Evolutionary conservation across 176 grass and related monocot species (phyloP), one percentile per base, ranked within the genome.

Genomic region (Hsuehochloa calcarea): DNA sequence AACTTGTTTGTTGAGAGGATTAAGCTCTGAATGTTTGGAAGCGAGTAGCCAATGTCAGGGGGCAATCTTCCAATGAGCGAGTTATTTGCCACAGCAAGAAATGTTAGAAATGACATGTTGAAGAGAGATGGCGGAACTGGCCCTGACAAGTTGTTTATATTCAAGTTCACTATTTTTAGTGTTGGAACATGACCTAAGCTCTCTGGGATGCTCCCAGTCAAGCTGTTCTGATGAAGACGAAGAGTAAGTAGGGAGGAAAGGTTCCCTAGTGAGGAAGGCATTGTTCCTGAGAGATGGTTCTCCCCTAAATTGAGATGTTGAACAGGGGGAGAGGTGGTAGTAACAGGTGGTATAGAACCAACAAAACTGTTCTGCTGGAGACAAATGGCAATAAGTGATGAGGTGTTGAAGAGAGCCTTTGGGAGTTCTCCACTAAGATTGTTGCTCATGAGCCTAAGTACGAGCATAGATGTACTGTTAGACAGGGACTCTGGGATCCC

Each of bases 221-320:
- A 82, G 13, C 5, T 11, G 41, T 94, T 94, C 0, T 17, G 4
- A 55, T 40, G 10, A 34, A 94, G 80, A 26, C 13, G 10, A 59
- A 97, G 67, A 20, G 38, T 1, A 10, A 82, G 4, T 5, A 97
- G 76, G 12, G 75, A 63, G 1, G 83, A 88, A 12, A 93, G 60
- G 13, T 92, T 90, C 17, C 92, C 90, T 26, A 97, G 29, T 19
- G 94, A 85, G 43, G 79, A 29, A 4, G 93, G 90, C 13, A 92
- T 90, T 69, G 20, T 83, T 66, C 93, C 90, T 3, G 51, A 71
- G 22, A 95, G 82, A 17, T 29, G 12, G 43, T 92, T 92, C 1
- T 26, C 4, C 12, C 40, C 50, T 16, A 94, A 63, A 55, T 86
- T 6, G 1, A 94, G 68, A 65, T 84, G 23, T 44, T 84, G 23